These are phyloP conservation scores for Colletotrichum chlorophyti DNA, from an alignment of 2,329 filamentous ascomycete species.

Conservation along the genomic window DNA sequence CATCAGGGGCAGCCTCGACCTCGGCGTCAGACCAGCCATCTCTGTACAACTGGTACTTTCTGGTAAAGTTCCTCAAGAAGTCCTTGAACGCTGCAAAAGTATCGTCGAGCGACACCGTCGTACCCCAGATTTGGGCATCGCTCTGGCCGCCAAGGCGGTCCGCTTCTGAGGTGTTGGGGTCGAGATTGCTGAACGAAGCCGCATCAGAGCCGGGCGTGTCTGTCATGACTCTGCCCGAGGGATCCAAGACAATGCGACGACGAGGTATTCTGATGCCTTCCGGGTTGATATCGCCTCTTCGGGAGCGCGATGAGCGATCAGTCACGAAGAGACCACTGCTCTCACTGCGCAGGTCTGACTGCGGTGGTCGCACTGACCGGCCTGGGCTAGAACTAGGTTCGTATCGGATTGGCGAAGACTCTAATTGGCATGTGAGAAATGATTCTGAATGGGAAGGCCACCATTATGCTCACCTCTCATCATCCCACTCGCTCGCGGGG, in stretches of 20 bases:
- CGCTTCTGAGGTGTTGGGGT: conserved; percentile 91
- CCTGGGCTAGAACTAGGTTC: conserved; percentile 88
- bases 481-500: conserved; percentile 70
- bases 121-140: conserved; percentile 92
- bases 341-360: conserved; percentile 79
- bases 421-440: conserved; percentile 50
- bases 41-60: conserved; percentile 91
- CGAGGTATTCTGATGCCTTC: conserved; percentile 69
- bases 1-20: conserved; percentile 71
- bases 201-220: conserved; percentile 62
- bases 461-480: conserved; percentile 64
- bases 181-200: conserved; percentile 65
- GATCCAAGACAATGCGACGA: conserved; percentile 65
- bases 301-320: conserved; percentile 65
- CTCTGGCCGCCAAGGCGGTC: conserved; percentile 84
- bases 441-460: background rate
- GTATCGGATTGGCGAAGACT: conserved; percentile 92
- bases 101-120: conserved; percentile 92
- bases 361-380: conserved; percentile 63
- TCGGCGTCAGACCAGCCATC: conserved; percentile 84
- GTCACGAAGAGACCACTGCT: conserved; percentile 85
- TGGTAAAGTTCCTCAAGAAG: conserved; percentile 89
- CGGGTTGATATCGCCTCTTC: conserved; percentile 87
- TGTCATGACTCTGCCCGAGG: conserved; percentile 62
- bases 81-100: conserved; percentile 88